Conservation (phyloP, 768 basidiomycete species). For the Leccinum longicurvipes region DNA sequence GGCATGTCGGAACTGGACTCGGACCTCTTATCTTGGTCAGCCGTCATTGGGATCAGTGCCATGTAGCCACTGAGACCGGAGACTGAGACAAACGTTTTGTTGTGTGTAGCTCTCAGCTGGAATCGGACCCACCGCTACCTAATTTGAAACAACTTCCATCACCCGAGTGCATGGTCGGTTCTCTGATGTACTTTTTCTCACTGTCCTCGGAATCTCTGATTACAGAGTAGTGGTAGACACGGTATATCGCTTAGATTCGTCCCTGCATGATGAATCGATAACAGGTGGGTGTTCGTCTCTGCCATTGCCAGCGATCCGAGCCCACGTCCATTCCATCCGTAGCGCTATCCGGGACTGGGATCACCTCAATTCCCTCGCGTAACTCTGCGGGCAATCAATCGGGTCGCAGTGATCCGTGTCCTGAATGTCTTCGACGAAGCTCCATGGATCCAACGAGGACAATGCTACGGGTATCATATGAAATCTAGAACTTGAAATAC, state of each 20-base stretch:
- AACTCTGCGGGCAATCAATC: background rate
- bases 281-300: background rate
- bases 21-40: background rate
- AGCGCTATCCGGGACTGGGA: slow-evolving; percentile 2
- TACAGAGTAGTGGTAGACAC: slow-evolving; percentile 1
- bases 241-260: background rate
- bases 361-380: background rate
- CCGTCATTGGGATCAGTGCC: background rate
- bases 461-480: background rate
- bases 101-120: background rate
- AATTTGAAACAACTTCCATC: slow-evolving; percentile 3
- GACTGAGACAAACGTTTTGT: background rate
- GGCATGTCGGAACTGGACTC: background rate
- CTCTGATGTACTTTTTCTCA: background rate
- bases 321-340: slow-evolving; percentile 2
- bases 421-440: background rate
- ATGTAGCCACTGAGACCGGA: background rate
- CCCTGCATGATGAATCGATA: slow-evolving; percentile 1
- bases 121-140: background rate
- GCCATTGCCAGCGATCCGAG: background rate
- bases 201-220: slow-evolving; percentile 11
- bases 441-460: slow-evolving; percentile 7
- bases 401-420: background rate
- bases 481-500: slow-evolving; percentile 11
- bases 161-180: background rate